Conservation (phyloP, 805 yeast species). For the Lachancea sp. region DNA sequence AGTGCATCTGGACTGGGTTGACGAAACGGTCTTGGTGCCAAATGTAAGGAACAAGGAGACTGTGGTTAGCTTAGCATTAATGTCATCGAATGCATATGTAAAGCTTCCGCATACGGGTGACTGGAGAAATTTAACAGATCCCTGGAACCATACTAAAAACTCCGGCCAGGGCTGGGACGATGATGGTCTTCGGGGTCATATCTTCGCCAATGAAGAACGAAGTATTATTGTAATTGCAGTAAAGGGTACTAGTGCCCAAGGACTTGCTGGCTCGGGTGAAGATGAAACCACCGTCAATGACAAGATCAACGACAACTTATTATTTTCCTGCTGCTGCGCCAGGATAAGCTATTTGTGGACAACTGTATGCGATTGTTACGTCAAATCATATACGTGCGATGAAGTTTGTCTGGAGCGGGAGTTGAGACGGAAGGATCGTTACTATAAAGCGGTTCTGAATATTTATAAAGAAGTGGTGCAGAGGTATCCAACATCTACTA, state of each 20-base stretch:
- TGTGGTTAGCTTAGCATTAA: slow-evolving; percentile 64
- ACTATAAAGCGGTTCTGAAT: slow-evolving; percentile 72
- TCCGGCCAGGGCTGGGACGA: slow-evolving; percentile 83
- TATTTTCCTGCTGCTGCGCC: slow-evolving; percentile 96
- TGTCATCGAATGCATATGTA: slow-evolving; percentile 90
- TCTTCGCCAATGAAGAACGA: slow-evolving; percentile 60
- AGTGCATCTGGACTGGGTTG: slow-evolving; percentile 60
- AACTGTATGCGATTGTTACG: slow-evolving; percentile 91
- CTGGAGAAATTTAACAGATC: slow-evolving; percentile 72
- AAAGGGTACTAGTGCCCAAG: slow-evolving; percentile 89
- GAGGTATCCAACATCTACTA: slow-evolving; percentile 60
- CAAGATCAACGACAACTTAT: slow-evolving; percentile 76
- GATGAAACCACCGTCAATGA: slow-evolving; percentile 78
- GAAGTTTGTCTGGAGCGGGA: slow-evolving; percentile 80
- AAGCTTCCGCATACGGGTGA: slow-evolving; percentile 69
- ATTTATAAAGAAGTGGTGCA: slow-evolving; percentile 65
- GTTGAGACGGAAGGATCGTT: slow-evolving; percentile 65
- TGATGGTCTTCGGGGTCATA: slow-evolving; percentile 84
- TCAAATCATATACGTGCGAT: slow-evolving; percentile 77
- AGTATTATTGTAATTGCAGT: slow-evolving; percentile 65
- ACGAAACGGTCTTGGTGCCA: slow-evolving; percentile 53
- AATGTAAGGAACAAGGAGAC: slow-evolving; percentile 71
- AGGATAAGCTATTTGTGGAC: slow-evolving; percentile 87
- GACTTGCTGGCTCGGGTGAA: slow-evolving; percentile 64
- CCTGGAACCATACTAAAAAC: slow-evolving; percentile 46